These are phyloP conservation scores for Lactuca saligna DNA, from an alignment of 129 eudicot species.

Conservation along the genomic window DNA sequence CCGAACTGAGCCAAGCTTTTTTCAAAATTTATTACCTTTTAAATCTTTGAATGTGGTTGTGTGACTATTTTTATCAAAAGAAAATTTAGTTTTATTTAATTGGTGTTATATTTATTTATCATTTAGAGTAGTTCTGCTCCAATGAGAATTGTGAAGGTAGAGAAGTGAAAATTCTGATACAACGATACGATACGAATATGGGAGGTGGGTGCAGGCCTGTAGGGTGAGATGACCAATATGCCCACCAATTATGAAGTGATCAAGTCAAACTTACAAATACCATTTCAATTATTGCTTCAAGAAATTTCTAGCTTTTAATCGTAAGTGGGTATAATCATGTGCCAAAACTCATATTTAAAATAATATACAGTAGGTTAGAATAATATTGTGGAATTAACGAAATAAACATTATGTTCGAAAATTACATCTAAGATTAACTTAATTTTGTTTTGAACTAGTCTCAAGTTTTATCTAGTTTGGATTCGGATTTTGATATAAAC, in stretches of 20 bases:
- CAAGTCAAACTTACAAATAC: neutral
- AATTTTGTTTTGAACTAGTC: no score
- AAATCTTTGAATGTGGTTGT: no score
- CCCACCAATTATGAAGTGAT: neutral
- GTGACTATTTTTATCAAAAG: no score
- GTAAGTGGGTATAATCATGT: neutral
- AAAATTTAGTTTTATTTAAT: no score
- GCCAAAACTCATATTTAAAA: neutral
- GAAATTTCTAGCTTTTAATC: neutral
- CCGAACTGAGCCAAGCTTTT: no score
- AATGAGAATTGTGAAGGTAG: neutral
- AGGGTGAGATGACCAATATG: neutral
- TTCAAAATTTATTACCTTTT: no score
- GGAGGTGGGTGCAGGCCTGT: neutral
- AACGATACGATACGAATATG: neutral
- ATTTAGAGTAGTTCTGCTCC: neutral
- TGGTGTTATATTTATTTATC: neutral
- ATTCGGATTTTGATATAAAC: no score
- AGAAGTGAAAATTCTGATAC: neutral
- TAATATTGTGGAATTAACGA: no score
- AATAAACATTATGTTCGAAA: no score
- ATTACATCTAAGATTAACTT: no score
- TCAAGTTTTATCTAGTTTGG: no score
- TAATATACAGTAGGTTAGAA: no score
- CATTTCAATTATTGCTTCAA: neutral